Evolutionary conservation across 2,329 filamentous ascomycete genomes (phyloP), one percentile per base, ranked within the genome.

Genomic region (Plectosphaerella plurivora): DNA sequence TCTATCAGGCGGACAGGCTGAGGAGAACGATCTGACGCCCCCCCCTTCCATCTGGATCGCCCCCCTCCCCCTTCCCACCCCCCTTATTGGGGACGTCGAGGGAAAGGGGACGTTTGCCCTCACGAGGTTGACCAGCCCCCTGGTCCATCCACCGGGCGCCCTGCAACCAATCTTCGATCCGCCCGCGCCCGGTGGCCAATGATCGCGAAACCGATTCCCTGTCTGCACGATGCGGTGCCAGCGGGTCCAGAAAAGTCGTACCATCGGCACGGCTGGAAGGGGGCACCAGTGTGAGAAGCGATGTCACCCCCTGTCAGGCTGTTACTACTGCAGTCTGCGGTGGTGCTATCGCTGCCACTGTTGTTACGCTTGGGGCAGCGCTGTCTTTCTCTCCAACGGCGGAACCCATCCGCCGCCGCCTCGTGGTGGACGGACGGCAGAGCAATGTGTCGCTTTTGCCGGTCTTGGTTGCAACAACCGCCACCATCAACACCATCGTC

Each of bases 81-180:
- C 39, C 39, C n/a, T 42, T 44, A 16, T 44, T 22, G n/a, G 39
- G 39, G 39, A 33, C 28, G 28, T 33, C 37, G 37, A 15, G 22
- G 16, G 37, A 14, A 39, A 15, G 22, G 16, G 37, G 37, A 39
- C 37, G 37, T n/a, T 39, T 39, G 33, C 39, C 45, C 41, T 45
- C 49, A 47, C 35, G 22, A n/a, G 20, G 18, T 22, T n/a, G 45
- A 42, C 45, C 24, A 35, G 45, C 45, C 53, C 52, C 54, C 53
- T 45, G 52, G 53, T 50, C 54, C 50, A 52, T 44, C 53, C 49
- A 47, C 52, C 39, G 47, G 47, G 16, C 53, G 51, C 51, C 50
- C 51, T 50, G 45, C 55, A 48, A 51, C 50, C 55, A 58, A 57
- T 54, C 53, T 55, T 53, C 58, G 58, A 61, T 59, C 57, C 57